Evolutionary conservation across 108 stramenopile species (phyloP), one percentile per base, ranked within the genome.

Genomic region (Aurantiochytrium sp.): DNA sequence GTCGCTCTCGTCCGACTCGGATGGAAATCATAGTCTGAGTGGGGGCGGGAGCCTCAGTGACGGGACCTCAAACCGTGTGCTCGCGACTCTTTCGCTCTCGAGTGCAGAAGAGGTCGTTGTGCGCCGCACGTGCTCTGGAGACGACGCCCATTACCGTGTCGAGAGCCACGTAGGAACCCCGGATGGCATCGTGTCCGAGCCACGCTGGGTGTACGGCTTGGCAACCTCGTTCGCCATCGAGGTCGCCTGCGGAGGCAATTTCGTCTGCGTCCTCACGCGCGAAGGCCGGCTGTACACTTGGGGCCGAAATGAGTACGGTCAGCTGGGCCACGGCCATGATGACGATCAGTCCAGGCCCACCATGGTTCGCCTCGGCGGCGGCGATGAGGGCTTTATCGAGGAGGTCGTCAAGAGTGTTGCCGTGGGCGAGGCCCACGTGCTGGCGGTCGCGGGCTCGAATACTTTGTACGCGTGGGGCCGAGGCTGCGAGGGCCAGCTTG

Each of bases 371-470:
- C 32, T 68, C 50, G 89, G 21, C 54, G 87, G 54, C 52, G n/a
- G n/a, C n/a, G n/a, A n/a, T n/a, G n/a, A n/a, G n/a, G n/a, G n/a
- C n/a, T n/a, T n/a, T n/a, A n/a, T n/a, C n/a, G 68, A 87, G 87
- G 87, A 52, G 45, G 50, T 87, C 52, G 31, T 65, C 19, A 68
- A 54, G 17, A 48, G 50, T 32, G 85, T 92, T 22, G 90, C 89
- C 55, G 92, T 90, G 30, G 92, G 92, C 6, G 90, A 90, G 86
- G 92, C 88, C 17, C 92, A 93, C 89, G 89, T 89, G 37, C 89
- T 86, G 8, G 90, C 81, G 4, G 55, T 93, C 19, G 69, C 90
- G n/a, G 87, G 55, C 24, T 45, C 55, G 45, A 91, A 91, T 22
- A 73, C 88, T 48, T 45, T 91, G 19, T 93, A 89, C 68, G 68